Evolutionary conservation across 148 eudicot genomes (phyloP).

Genomic region (Chenopodium berlandieri): DNA sequence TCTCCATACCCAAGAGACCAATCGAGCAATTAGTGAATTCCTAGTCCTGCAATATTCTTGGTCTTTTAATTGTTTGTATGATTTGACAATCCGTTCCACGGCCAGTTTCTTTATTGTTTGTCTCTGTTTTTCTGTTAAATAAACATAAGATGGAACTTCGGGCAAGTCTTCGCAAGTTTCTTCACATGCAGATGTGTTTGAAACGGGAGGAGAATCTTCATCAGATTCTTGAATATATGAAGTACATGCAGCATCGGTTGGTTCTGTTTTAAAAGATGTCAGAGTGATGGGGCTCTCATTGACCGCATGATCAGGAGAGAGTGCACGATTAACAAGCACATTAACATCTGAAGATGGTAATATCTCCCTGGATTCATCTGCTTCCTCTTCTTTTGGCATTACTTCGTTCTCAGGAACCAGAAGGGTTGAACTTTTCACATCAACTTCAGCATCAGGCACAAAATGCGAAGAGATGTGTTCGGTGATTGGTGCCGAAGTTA

Average conservation of each 20-base stretch:
- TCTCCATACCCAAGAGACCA: constrained; percentile 83
- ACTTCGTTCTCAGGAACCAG: constrained; percentile 30
- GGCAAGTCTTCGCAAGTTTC: constrained; percentile 60
- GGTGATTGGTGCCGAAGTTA: constrained; percentile 29
- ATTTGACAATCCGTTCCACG: constrained; percentile 56
- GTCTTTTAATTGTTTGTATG: constrained; percentile 45
- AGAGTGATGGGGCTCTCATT: constrained; percentile 38
- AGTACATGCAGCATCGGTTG: constrained; percentile 38
- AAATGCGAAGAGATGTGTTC: constrained; percentile 36
- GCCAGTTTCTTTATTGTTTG: constrained; percentile 51
- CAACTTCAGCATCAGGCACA: constrained; percentile 37
- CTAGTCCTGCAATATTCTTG: constrained; percentile 53
- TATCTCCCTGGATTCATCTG: constrained; percentile 37
- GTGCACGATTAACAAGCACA: constrained; percentile 33
- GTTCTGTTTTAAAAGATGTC: constrained; percentile 30
- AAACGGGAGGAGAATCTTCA: constrained; percentile 52
- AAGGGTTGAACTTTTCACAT: constrained; percentile 20
- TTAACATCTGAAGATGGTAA: constrained; percentile 33
- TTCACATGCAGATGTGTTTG: constrained; percentile 45
- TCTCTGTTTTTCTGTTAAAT: constrained; percentile 57
- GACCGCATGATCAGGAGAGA: constrained; percentile 34
- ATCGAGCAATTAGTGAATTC: constrained; percentile 73
- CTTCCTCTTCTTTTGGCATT: constrained; percentile 41
- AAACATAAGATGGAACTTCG: constrained; percentile 53
- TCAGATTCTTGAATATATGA: constrained; percentile 47